A percentile compares a stretch with the other conserved stretches of the same genome.
phyloP scores from a whole-genome alignment of 1,139 yeast species.

The Nadsonia commutata region DNA sequence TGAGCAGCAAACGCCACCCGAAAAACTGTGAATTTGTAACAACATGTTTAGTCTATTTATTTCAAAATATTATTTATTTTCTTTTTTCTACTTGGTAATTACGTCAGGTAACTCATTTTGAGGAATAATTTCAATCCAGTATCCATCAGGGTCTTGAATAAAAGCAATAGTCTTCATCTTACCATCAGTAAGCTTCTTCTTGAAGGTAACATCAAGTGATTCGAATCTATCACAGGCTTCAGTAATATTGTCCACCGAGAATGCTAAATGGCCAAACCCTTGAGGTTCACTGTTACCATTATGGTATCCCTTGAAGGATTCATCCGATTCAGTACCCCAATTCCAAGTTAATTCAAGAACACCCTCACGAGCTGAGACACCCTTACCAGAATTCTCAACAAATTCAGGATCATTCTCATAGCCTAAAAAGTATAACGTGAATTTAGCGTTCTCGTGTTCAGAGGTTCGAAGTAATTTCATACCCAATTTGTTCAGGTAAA shows the following conservation, averaged over 20 bases:
- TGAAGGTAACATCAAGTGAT: slow-evolving; percentile 31
- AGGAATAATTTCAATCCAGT: slow-evolving; percentile 61
- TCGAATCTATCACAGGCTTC: slow-evolving; percentile 39
- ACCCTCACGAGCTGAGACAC: slow-evolving; percentile 36
- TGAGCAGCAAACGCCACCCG: not conserved
- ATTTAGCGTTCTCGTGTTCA: slow-evolving; percentile 54
- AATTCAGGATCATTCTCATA: slow-evolving; percentile 31
- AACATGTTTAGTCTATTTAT: not conserved
- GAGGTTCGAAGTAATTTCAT: slow-evolving; percentile 49
- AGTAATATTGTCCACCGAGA: slow-evolving; percentile 54
- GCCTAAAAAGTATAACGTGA: slow-evolving; percentile 75
- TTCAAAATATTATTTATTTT: no score
- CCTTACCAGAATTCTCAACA: slow-evolving; percentile 17
- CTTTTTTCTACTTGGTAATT: not conserved
- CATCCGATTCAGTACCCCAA: slow-evolving; percentile 83
- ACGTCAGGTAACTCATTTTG: slow-evolving; percentile 15
- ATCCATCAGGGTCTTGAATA: slow-evolving; percentile 85
- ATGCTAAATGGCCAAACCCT: slow-evolving; percentile 80
- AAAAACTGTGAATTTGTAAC: no score
- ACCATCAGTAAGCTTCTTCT: slow-evolving; percentile 42
- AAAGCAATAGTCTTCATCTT: slow-evolving; percentile 55
- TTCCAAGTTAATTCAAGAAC: slow-evolving; percentile 83
- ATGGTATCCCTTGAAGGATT: slow-evolving; percentile 57
- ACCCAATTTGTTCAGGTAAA: slow-evolving; percentile 68
- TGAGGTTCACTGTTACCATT: slow-evolving; percentile 67